Base-by-base conservation (phyloP, 2,329 filamentous ascomycete genomes). In the Pochonia chlamydosporia region DNA sequence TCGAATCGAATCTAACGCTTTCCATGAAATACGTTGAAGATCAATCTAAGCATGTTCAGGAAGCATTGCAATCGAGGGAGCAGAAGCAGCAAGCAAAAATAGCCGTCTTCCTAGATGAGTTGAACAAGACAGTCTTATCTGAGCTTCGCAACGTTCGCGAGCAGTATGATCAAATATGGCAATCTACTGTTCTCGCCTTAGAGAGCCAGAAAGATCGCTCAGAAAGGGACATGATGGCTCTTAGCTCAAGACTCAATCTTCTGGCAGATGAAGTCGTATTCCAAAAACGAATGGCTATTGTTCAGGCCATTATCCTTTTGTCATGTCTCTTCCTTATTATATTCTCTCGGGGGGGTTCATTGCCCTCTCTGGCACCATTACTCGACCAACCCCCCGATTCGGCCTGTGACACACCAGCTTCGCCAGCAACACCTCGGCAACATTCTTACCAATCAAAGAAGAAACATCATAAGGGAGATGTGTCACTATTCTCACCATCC, bases 1-100 rank as follows among this genome's bases (percentile, higher is more conserved):
- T 97, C 7, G 93, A 99, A 65, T 81, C 88, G 14, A 99, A 97
- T 63, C 89, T 91, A 10, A 95, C 92, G 0, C 75, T 97, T 10
- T 96, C 91, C 0, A 73, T 97, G 8, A 88, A 96, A 59, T 99
- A 99, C 61, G 95, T 99, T 50, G 92, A 97, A 68, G 90, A 96
- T 50, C 93, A 97, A 63, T 96, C 92, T 4, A 85, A 84, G 42
- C 89, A 95, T 52, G 74, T 97, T 33, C 85, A 92, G 40, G 89
- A 96, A 54, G 89, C 89, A 0, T 88, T 96, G 52, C 81, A 82
- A 46, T 87, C 87, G 59, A 85, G 95, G 25, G 92, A 97, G 65
- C 90, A 90, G 57, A 84, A 86, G 46, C 93, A 97, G 62, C 72
- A 95, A 14, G 73, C 79, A n/a, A 93, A 92, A 61, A 89, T 92